Evolutionary conservation across 192 early-diverging fungal genomes (phyloP).

Genomic region (Lunasporangiospora selenospora): DNA sequence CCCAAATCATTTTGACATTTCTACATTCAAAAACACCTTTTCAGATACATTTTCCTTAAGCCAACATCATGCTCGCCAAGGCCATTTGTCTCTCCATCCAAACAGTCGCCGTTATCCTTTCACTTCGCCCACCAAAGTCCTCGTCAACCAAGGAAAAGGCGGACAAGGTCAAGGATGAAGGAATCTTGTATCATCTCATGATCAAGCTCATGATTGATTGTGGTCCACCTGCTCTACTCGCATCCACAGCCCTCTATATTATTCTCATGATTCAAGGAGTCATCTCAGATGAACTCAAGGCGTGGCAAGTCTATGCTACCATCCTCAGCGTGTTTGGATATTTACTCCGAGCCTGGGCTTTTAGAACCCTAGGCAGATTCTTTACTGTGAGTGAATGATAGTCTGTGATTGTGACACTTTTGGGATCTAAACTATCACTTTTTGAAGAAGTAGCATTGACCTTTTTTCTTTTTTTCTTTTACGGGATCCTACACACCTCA

Average conservation of each 20-base stretch:
- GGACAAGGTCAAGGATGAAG: constrained; percentile 32
- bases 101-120: constrained; percentile 14
- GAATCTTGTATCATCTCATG: constrained; percentile 8
- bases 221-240: not conserved
- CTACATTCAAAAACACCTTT: not conserved
- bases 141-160: constrained; percentile 19
- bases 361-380: constrained; percentile 22
- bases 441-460: not conserved
- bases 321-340: constrained; percentile 1
- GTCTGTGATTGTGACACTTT: too few species aligned
- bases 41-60: not conserved
- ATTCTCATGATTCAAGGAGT: constrained; percentile 8
- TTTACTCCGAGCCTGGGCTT: constrained; percentile 11
- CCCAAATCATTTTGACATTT: not conserved
- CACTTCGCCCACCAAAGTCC: constrained; percentile 13
- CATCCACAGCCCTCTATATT: not conserved
- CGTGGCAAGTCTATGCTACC: constrained; percentile 7
- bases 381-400: constrained; percentile 42
- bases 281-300: constrained; percentile 5
- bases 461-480: not conserved
- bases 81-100: constrained; percentile 15
- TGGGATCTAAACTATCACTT: too few species aligned
- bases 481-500: not conserved
- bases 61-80: constrained; percentile 18
- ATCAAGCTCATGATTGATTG: not conserved